phyloP scores from a whole-genome alignment of 1,284 basidiomycete species.

The Schizophyllum amplum region DNA sequence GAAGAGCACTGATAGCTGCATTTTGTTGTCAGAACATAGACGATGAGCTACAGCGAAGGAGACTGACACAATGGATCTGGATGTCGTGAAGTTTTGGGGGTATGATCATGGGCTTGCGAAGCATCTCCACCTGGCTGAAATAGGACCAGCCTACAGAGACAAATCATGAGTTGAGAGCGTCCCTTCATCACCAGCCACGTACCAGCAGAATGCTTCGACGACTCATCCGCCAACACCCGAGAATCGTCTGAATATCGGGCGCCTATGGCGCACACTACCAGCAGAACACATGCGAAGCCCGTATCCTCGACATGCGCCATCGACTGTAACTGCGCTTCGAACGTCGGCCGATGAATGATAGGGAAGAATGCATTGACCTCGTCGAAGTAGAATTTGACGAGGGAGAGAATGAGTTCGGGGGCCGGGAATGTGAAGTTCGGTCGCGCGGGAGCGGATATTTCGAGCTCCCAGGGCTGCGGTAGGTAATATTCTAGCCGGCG shows the following conservation, averaged over 20 bases:
- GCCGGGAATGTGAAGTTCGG: conserved; percentile 1
- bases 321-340: conserved; percentile 2
- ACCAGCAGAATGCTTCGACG: conserved; percentile 41
- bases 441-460: background rate
- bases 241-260: conserved; percentile 53
- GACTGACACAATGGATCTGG: conserved; percentile 6
- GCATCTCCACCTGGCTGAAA: conserved; percentile 6
- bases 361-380: conserved; percentile 10
- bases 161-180: conserved; percentile 45
- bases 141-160: conserved; percentile 12
- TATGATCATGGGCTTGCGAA: background rate
- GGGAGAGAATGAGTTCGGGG: background rate
- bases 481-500: background rate
- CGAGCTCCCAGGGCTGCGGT: background rate
- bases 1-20: conserved; percentile 28
- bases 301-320: conserved; percentile 37
- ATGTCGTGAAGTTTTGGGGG: conserved; percentile 5
- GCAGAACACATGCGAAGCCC: conserved; percentile 46
- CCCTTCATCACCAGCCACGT: too few relatives aligned
- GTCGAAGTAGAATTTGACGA: conserved; percentile 8
- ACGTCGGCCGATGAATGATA: conserved; percentile 9
- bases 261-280: conserved; percentile 58
- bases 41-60: background rate
- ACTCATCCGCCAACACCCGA: conserved; percentile 37
- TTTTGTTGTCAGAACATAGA: background rate